Conservation (phyloP, 129 eudicot species). For the Scalesia atractyloides region DNA sequence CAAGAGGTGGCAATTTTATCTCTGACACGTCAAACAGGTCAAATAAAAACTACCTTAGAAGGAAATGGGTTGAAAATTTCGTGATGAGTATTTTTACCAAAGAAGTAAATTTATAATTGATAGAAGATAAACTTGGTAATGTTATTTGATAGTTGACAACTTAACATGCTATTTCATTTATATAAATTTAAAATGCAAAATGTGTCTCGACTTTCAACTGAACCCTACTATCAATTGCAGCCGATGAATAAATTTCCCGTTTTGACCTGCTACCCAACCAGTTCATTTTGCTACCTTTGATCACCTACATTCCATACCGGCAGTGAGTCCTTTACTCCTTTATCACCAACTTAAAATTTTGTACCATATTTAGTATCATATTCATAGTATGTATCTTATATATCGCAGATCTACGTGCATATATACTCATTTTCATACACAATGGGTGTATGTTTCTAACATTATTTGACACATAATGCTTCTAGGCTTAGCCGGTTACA, state of each 20-base stretch:
- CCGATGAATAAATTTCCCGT: not conserved
- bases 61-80: not conserved
- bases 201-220: not conserved
- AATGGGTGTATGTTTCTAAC: not conserved
- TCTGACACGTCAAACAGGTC: not conserved
- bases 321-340: not conserved
- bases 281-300: not conserved
- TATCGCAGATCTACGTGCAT: not conserved
- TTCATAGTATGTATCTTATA: conserved; percentile 1
- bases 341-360: not conserved
- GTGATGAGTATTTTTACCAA: not conserved
- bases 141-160: not conserved
- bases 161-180: not conserved
- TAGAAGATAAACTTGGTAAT: not conserved
- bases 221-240: not conserved
- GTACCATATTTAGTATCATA: not conserved
- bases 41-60: not conserved
- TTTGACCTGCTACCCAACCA: not conserved
- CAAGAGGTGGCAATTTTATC: not conserved
- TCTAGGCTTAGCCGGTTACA: conserved; percentile 6
- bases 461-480: conserved; percentile 3
- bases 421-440: conserved; percentile 5
- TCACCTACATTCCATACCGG: conserved; percentile 1
- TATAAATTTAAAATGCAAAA: not conserved
- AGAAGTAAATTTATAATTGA: not conserved